Evolutionary conservation across 768 basidiomycete species (phyloP), one percentile per base, ranked within the genome.

Genomic region (Russula foetens): DNA sequence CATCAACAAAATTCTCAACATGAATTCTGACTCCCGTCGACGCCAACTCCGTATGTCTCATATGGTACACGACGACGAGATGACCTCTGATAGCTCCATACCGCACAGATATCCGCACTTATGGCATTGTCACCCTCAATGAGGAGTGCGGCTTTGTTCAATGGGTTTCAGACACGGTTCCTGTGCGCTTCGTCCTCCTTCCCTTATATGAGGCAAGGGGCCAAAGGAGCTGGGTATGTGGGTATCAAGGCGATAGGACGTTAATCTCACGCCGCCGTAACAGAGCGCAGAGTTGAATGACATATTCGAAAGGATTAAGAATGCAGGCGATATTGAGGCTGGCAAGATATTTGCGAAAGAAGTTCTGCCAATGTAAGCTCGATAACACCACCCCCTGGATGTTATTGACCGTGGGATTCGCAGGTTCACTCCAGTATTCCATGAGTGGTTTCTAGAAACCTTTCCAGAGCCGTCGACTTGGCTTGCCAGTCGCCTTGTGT

Each of bases 101-200:
- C n/a, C 2, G 0, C 31, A 33, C 62, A 95, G 96, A 88, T 70
- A 92, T 99, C 59, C 85, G 96, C 26, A 98, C 97, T 2, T 99
- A 98, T 69, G 91, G 93, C n/a, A 93, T 98, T n/a, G 88, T 97
- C 28, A 92, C 95, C 6, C 79, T 99, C 63, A 98, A 97, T 69
- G 96, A 98, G 66, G 93, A 96, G 65, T 98, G 95, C 68, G 97
- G 97, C 0, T 84, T 98, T 51, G 92, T 98, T 58, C 92, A 99
- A 83, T 99, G 97, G 97, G 97, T 99, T 3, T 90, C 88, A 0
- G 89, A 98, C 70, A 97, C 95, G 1, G 79, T 84, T 28, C 89
- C 92, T 1, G 73, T 98, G 39, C 86, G 96, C 29, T 80, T 82
- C 0, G 81, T 98, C 46, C 75, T 98, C 15, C 65, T 79, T 53